Conservation (phyloP, 1,284 basidiomycete species). For the Ustilago sp. region DNA sequence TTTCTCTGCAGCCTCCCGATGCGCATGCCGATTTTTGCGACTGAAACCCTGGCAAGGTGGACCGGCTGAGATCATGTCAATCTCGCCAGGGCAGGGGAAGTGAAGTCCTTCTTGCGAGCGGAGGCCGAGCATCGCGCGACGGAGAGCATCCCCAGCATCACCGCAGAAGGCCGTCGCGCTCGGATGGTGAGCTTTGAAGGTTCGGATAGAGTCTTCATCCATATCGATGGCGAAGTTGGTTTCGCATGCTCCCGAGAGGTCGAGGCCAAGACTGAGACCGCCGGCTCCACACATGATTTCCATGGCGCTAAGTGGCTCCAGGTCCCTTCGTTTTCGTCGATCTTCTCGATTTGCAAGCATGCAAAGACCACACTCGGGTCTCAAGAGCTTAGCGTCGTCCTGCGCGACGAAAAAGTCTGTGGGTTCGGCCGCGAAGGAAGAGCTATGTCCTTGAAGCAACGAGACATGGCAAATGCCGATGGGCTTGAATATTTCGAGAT, state of each 20-base stretch:
- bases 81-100: slow-evolving; percentile 23
- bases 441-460: neutral
- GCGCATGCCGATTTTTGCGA: slow-evolving; percentile 18
- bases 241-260: slow-evolving; percentile 37
- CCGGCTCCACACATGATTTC: slow-evolving; percentile 48
- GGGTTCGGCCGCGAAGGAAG: slow-evolving; percentile 9
- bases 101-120: neutral
- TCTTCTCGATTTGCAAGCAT: neutral
- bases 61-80: slow-evolving; percentile 36
- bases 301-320: slow-evolving; percentile 7
- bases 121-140: slow-evolving; percentile 5
- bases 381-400: slow-evolving; percentile 2
- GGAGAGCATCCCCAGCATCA: slow-evolving; percentile 32
- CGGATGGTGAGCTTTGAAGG: slow-evolving; percentile 35
- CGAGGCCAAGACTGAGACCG: slow-evolving; percentile 39
- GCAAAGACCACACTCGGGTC: slow-evolving; percentile 10
- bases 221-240: slow-evolving; percentile 35
- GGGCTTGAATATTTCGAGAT: neutral
- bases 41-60: slow-evolving; percentile 49
- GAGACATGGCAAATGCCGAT: slow-evolving; percentile 22
- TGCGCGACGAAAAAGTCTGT: slow-evolving; percentile 19
- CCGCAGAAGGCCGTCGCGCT: slow-evolving; percentile 4
- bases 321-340: neutral
- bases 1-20: slow-evolving; percentile 17
- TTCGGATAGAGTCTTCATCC: slow-evolving; percentile 18